Base-by-base conservation (phyloP, 2,329 filamentous ascomycete genomes). In the Magnaporthiopsis rhizophila region DNA sequence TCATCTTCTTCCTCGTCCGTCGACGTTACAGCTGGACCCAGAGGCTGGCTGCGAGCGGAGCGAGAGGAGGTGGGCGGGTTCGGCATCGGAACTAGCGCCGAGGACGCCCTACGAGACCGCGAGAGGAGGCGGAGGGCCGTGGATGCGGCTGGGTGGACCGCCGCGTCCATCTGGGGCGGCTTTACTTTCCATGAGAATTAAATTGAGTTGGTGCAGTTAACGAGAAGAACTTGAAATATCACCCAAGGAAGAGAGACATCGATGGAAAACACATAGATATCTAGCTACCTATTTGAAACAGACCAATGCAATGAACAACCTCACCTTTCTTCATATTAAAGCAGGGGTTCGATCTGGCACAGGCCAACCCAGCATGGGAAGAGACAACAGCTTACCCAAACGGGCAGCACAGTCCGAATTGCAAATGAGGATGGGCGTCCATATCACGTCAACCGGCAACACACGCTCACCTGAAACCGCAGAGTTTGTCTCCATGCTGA, bases 41-140 rank as follows among this genome's bases (percentile, higher is more conserved):
- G 74, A 65, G 84, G 84, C 12, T 86, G 84, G 84, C 69, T 86
- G 64, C 75, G 78, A 13, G 78, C 86, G 7, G 79, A 83, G 62
- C 73, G 79, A 28, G 76, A 77, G 56, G 72, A 75, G 38, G 74
- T 80, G 0, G 68, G 69, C 26, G 74, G 74, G 1, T 83, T 82
- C 65, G 69, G 72, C 0, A 65, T 69, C 5, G 76, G 75, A 0
- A 72, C 74, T 57, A 80, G 78, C 59, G 74, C 75, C 1, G 77
- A 79, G 63, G 80, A 83, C 66, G 82, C 80, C 1, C 68, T 83
- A 65, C 68, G 67, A 28, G 76, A 78, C 65, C 75, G 80, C 57
- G 71, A 72, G 11, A 70, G 67, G 65, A 74, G 80, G 38, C 74
- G 79, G 65, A 70, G 70, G 26, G 76, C 71, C 12, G 79, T 81